Percentiles rank a stretch among this genome's conserved stretches.
Evolutionary conservation across 805 yeast genomes (phyloP).

Genomic region (Ogataea kodamae): DNA sequence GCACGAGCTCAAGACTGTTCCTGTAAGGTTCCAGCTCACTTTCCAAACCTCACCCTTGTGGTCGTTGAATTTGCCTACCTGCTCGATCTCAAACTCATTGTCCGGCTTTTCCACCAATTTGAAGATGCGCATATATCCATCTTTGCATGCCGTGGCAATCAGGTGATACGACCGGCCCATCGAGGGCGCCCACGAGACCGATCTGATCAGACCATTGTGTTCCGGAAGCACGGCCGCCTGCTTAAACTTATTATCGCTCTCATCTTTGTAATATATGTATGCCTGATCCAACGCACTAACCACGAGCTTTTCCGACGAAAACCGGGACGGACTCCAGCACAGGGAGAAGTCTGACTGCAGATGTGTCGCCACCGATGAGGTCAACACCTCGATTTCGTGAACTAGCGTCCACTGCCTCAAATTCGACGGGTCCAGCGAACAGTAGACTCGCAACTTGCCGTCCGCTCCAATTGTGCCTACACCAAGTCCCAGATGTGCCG

Average conservation of each 20-base stretch:
- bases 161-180: conserved; percentile 88
- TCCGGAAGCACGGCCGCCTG: conserved; percentile 70
- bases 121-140: conserved; percentile 85
- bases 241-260: conserved; percentile 45
- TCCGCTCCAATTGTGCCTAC: conserved; percentile 87
- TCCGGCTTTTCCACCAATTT: conserved; percentile 51
- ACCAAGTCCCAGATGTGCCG: conserved; percentile 75
- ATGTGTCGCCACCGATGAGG: conserved; percentile 71
- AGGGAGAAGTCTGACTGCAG: conserved; percentile 82
- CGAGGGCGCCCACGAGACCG: conserved; percentile 94
- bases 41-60: conserved; percentile 74
- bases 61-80: conserved; percentile 31
- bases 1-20: conserved; percentile 86
- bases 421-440: conserved; percentile 87
- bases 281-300: conserved; percentile 88
- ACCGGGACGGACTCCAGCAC: conserved; percentile 88
- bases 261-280: conserved; percentile 56
- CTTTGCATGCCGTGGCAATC: conserved; percentile 94
- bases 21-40: conserved; percentile 92
- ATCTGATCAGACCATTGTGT: conserved; percentile 81
- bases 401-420: conserved; percentile 76
- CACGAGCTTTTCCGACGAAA: conserved; percentile 73
- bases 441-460: conserved; percentile 80
- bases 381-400: conserved; percentile 63
- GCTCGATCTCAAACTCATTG: conserved; percentile 21